These are phyloP conservation scores for Rosa multiflora DNA, from an alignment of 306 rosid genomes.

Conservation along the genomic window DNA sequence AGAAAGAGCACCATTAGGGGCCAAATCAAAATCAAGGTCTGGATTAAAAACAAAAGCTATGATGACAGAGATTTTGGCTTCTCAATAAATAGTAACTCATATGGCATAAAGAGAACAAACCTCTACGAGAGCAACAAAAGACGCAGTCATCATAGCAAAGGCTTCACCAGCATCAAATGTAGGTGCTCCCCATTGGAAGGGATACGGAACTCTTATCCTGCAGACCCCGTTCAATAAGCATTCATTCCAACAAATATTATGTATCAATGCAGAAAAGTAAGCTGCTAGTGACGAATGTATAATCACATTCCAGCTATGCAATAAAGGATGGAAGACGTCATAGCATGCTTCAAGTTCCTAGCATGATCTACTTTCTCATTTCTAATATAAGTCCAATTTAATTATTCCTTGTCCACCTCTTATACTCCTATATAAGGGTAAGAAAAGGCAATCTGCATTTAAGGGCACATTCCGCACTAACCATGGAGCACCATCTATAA, in stretches of 20 bases:
- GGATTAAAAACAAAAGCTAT: neutral
- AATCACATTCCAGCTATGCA: neutral
- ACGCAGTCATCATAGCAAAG: constrained; percentile 99
- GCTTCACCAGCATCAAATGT: constrained; percentile 98
- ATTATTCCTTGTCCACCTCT: neutral
- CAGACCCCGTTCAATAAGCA: constrained; percentile 31
- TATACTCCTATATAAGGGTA: neutral
- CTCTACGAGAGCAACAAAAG: constrained; percentile 96
- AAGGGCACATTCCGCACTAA: constrained; percentile 41
- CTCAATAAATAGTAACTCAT: neutral
- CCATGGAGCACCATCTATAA: constrained; percentile 88
- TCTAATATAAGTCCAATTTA: neutral
- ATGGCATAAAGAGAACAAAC: constrained; percentile 42
- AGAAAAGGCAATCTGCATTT: constrained; percentile 14
- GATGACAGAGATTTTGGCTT: neutral
- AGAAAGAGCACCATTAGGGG: neutral
- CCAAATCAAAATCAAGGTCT: neutral
- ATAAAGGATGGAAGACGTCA: neutral
- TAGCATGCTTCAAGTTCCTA: constrained; percentile 1
- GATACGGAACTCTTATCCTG: constrained; percentile 97
- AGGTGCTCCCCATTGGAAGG: constrained; percentile 99
- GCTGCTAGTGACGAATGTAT: neutral
- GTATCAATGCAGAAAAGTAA: constrained; percentile 27
- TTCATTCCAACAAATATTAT: neutral
- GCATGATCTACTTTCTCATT: neutral